Evolutionary conservation across 176 grass and related monocot genomes (phyloP), one percentile per base, ranked within the genome.

Genomic region (Thalia dealbata): DNA sequence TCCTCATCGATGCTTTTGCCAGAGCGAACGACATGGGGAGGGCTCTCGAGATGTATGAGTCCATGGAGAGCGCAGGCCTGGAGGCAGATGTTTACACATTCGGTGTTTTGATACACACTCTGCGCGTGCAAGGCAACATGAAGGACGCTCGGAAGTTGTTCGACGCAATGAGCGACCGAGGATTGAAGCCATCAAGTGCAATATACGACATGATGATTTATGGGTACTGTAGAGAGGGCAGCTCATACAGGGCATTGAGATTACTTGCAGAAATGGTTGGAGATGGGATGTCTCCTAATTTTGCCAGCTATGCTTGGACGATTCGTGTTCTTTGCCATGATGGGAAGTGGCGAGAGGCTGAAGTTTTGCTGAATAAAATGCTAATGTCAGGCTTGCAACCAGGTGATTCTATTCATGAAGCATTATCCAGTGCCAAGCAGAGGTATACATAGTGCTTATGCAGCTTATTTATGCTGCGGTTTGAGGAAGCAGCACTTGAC

Each of bases 141-240:
- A 86, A 91, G 83, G 82, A 96, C 70, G 85, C 88, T 42, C 76
- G 82, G 67, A 91, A 88, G 65, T 18, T 91, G 70, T 84, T 91
- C 41, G 72, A 86, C 22, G 74, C 60, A 52, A 96, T 91, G 85
- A 22, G 22, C 0, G 71, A 69, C 51, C 91, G 86, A 74, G 83
- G 83, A 67, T 68, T 86, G 43, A 72, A 80, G 70, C 85, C 76
- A 1, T 88, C 52, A 23, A 74, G 69, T 72, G 81, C 83, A 21
- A 82, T 88, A 7, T 88, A 88, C 82, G 78, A 96, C 55, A 88
- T 86, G 70, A 80, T 96, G 85, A 78, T 96, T 54, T 84, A 82
- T 86, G 91, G 88, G 21, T 91, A 88, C 79, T 81, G 84, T 5
- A 75, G 82, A 41, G 78, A 96, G 86, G 88, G 88, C 63, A 96